Base-by-base conservation (phyloP, 2,329 filamentous ascomycete species). In the Fusarium devonianum region DNA sequence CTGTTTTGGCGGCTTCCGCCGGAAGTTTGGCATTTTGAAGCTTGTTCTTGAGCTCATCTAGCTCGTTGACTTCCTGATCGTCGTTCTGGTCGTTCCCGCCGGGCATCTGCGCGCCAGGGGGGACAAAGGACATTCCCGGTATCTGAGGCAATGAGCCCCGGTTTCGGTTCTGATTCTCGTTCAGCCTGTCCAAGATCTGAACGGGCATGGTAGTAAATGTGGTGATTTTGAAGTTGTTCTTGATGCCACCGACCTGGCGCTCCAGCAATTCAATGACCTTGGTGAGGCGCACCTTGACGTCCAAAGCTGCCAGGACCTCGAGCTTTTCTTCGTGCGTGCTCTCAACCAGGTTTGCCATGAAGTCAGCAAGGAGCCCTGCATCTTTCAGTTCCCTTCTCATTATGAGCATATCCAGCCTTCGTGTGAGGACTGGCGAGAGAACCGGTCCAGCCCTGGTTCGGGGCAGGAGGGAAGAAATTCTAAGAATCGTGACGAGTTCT, bases 301-400 rank as follows among this genome's bases (percentile, higher is more conserved):
- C 86, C 5, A 95, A 73, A 1, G 92, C 86, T n/a, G 90, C 84
- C 25, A 99, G 78, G 12, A 99, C 84, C 46, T 89, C 85, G 43
- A 99, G 79, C 71, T 96, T 97, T 68, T 99, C 94, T 70, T 96
- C 91, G 57, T 95, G 89, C 8, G 85, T 88, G 39, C 89, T 87
- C 56, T 96, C 91, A 3, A 96, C 84, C 17, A 97, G 83, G 68
- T 96, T 96, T 28, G 91, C 88, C 91, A 99, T 97, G 69, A 97
- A 97, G 70, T 99, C 94, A 6, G 94, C 93, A 8, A 99, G 79
- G 7, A 85, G 77, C 2, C 93, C 93, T 2, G 92, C 92, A 61
- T 97, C 92, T 30, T 84, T 79, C 39, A 94, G 71, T 50, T 91
- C 86, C 68, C 94, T 95, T 69, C 88, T 86, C 22, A 86, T 81